Percentiles rank a stretch among this genome's conserved stretches.
Evolutionary conservation across 2,329 filamentous ascomycete species (phyloP).

Genomic region (Penicillium sumatraense): DNA sequence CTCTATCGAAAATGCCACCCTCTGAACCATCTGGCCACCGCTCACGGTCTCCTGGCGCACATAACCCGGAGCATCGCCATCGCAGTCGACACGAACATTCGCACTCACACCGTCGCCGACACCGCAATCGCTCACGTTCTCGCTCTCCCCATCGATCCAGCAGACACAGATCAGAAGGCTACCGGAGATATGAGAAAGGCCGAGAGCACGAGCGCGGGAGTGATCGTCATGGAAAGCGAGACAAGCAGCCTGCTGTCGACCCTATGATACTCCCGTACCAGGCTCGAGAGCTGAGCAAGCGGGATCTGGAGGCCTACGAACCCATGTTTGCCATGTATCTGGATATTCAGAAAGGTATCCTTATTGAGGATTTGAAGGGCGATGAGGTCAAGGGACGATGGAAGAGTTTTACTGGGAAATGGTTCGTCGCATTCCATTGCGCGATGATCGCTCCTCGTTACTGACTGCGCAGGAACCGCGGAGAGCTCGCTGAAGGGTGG

Average conservation of each 20-base stretch:
- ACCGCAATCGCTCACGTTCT: constrained; percentile 36
- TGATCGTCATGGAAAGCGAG: constrained; percentile 19
- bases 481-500: constrained; percentile 87
- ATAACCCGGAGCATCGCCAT: constrained; percentile 18
- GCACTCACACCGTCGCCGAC: constrained; percentile 27
- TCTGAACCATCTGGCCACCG: constrained; percentile 13
- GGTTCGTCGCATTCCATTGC: constrained; percentile 57
- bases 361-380: constrained; percentile 70
- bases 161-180: constrained; percentile 38
- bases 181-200: constrained; percentile 42
- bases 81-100: constrained; percentile 22
- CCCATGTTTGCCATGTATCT: constrained; percentile 83
- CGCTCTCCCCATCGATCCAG: constrained; percentile 41
- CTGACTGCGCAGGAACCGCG: constrained; percentile 73
- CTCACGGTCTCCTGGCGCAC: constrained; percentile 6
- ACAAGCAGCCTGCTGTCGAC: constrained; percentile 17
- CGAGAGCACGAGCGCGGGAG: constrained; percentile 30
- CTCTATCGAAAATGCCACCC: constrained; percentile 20
- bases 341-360: constrained; percentile 80
- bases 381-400: constrained; percentile 81
- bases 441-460: constrained; percentile 4
- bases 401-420: constrained; percentile 91
- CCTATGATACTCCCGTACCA: constrained; percentile 64
- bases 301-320: constrained; percentile 68
- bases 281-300: constrained; percentile 68